Evolutionary conservation across 257 asterid genomes (phyloP), one percentile per base, ranked within the genome.

Genomic region (Nicotiana attenuata): DNA sequence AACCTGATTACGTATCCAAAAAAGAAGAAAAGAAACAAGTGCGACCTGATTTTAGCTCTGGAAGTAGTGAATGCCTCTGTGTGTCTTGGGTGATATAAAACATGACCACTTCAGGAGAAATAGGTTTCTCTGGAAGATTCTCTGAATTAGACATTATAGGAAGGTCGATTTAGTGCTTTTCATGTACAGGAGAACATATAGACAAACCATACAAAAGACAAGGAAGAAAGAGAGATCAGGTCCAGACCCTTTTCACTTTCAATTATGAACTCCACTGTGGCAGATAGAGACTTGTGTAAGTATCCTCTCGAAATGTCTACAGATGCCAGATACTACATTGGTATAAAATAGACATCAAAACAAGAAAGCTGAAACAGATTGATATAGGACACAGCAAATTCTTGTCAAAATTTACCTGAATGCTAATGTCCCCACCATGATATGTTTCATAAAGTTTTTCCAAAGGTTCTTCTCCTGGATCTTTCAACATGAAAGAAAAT

Each of bases 81-180:
- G 98, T 94, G 86, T 94, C 97, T 88, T 94, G 98, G 2, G 97
- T 94, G 26, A 93, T 90, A 82, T 92, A 94, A 84, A 93, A 91
- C 82, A 93, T 81, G 83, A 91, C 86, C 89, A 64, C 89, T 87
- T 94, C 98, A 80, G 97, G 91, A 80, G 97, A 87, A 86, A 94
- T 65, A 10, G 93, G 97, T 81, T 87, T 88, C 89, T 85, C 90
- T 5, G 85, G 91, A 81, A 89, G 94, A 88, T 85, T 85, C 45
- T 90, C 98, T 93, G 92, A 65, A 82, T 77, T 50, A 78, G 78
- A 75, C 17, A 85, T 82, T 45, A 85, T 5, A 64, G 56, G 55
- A 82, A 50, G 75, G 66, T 33, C 55, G 81, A 52, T 71, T 90
- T 77, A 88, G 77, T 47, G 65, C 57, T 50, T 60, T 73, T 83